Evolutionary conservation across 2,329 filamentous ascomycete species (phyloP).

Genomic region (Colletotrichum orchidophilum): DNA sequence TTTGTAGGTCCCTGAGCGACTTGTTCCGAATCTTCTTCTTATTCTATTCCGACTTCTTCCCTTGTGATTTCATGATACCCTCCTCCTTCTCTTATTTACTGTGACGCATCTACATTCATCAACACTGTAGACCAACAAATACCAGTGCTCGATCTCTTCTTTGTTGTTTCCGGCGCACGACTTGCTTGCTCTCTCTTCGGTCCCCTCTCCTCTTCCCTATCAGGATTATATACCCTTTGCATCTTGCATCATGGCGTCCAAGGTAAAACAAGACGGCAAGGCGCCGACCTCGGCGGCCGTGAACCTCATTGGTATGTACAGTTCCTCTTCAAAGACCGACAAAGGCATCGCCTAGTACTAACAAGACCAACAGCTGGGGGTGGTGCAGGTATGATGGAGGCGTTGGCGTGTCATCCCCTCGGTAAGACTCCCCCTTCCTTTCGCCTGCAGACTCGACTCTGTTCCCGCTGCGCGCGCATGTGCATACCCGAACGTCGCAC

Average conservation of each 20-base stretch:
- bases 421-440: slow-evolving; percentile 61
- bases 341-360: background rate
- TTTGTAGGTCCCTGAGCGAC: slow-evolving; percentile 23
- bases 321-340: background rate
- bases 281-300: slow-evolving; percentile 86
- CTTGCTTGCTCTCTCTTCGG: slow-evolving; percentile 1
- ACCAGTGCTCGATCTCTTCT: background rate
- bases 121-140: background rate
- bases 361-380: slow-evolving; percentile 75
- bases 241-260: slow-evolving; percentile 49
- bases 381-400: slow-evolving; percentile 99
- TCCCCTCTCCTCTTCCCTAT: background rate
- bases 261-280: slow-evolving; percentile 64
- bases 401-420: slow-evolving; percentile 92
- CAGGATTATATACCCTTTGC: slow-evolving; percentile 2
- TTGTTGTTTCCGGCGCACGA: background rate
- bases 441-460: background rate
- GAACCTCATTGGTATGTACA: slow-evolving; percentile 82
- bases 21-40: slow-evolving; percentile 32
- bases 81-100: background rate
- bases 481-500: background rate
- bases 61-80: slow-evolving; percentile 18
- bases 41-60: slow-evolving; percentile 12
- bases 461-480: slow-evolving; percentile 15
- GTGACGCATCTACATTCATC: background rate